Evolutionary conservation across 257 asterid species (phyloP), one percentile per base, ranked within the genome.

Genomic region (Fraxinus quadrangulata): DNA sequence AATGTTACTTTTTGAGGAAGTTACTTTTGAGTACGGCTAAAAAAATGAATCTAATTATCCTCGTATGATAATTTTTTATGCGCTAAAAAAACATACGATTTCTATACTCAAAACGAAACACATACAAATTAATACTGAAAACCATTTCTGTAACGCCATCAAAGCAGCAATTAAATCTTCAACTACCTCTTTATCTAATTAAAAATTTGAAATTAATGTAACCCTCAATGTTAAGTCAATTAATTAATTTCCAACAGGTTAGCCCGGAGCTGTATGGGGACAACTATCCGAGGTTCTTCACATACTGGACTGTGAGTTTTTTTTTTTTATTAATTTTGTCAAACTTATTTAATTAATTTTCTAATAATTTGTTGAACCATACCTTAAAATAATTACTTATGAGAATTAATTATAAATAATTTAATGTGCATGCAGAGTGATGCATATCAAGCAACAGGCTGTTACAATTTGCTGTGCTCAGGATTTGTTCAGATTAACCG

Each of bases 221-320:
- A 71, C 66, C 65, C 72, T 75, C 12, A 45, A 70, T 73, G 75
- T 78, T 81, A 76, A 81, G 73, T 78, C 47, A 82, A 72, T 68
- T 84, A 30, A 37, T 78, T 84, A 24, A 37, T 78, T 42, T 56
- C 45, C 37, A 61, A 79, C 92, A 94, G 98, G 96, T 94, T 68
- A 90, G 98, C 45, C 98, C 98, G 71, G 96, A 92, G 92, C 84
- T 94, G 13, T 94, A 94, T 67, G 97, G 98, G 78, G 98, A 94
- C 91, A 89, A 80, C 66, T 84, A 82, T 65, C 96, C 98, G 5
- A 89, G 98, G 84, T 90, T 94, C 83, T 94, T 94, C 88, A 94
- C 98, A 10, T 94, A 94, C 66, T 94, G 98, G 98, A 94, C 98
- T 3, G 98, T 94, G 81, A 88, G 96, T 86, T 42, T 81, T 30